Conservation (phyloP, 2,329 filamentous ascomycete species). For the Penicillium frequentans region DNA sequence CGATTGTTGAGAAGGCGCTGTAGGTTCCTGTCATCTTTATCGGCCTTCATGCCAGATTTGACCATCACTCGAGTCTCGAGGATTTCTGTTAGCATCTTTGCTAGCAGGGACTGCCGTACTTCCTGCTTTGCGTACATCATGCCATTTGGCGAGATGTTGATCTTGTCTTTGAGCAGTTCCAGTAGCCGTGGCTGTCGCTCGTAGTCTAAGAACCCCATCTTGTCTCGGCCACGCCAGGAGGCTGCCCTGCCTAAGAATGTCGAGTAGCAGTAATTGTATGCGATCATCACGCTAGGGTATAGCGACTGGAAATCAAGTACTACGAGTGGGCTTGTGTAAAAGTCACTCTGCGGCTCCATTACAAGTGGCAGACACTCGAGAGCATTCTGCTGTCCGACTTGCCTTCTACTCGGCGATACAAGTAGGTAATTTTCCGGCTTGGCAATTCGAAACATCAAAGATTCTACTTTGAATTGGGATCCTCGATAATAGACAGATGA, state of each 20-base stretch:
- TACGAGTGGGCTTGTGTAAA: slow-evolving; percentile 85
- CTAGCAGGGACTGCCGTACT: slow-evolving; percentile 84
- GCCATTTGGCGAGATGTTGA: slow-evolving; percentile 93
- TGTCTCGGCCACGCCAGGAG: slow-evolving; percentile 85
- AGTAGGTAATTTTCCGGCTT: slow-evolving; percentile 95
- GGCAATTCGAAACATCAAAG: slow-evolving; percentile 96
- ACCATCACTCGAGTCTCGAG: slow-evolving; percentile 97
- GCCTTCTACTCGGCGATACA: slow-evolving; percentile 83
- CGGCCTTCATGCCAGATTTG: slow-evolving; percentile 92
- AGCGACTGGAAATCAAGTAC: slow-evolving; percentile 95
- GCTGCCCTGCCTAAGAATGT: slow-evolving; percentile 86
- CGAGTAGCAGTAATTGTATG: slow-evolving; percentile 98
- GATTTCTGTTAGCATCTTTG: slow-evolving; percentile 96
- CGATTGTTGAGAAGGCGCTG: slow-evolving; percentile 90
- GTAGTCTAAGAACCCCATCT: slow-evolving; percentile 93
- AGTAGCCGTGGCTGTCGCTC: slow-evolving; percentile 72
- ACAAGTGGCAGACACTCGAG: slow-evolving; percentile 91
- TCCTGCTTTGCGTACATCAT: slow-evolving; percentile 90
- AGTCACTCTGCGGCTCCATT: slow-evolving; percentile 94
- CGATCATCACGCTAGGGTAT: slow-evolving; percentile 98
- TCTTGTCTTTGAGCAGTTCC: slow-evolving; percentile 74
- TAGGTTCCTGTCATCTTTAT: slow-evolving; percentile 81
- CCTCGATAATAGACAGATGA: slow-evolving; percentile 93
- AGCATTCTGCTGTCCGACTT: slow-evolving; percentile 91
- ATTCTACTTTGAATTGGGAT: slow-evolving; percentile 98